Base-by-base conservation (phyloP, 1,284 basidiomycete genomes). In the Cutaneotrichosporon daszewskae region DNA sequence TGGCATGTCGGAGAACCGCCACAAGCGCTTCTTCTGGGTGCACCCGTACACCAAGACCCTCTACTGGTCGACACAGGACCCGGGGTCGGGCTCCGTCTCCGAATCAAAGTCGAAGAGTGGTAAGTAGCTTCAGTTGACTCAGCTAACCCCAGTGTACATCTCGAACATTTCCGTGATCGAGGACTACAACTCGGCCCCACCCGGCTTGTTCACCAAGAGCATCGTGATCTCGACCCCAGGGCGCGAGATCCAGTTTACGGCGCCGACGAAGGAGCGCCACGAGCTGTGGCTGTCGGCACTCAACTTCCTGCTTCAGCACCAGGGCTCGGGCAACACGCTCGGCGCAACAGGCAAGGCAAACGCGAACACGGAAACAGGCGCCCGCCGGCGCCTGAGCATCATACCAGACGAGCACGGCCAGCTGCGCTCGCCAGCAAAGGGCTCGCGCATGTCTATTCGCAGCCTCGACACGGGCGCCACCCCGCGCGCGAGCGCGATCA, bases 1-100 rank as follows among this genome's bases (percentile, higher is more conserved):
- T 64, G 90, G 89, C 8, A 79, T 90, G 64, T 87, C 88, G 22
- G 87, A 91, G 68, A 84, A 83, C 66, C 77, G 92, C 40, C 95
- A 99, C 72, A 84, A 82, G 67, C 79, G 95, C 28, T 99, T 95
- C 83, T 96, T 98, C 78, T 98, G 95, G 92, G 83, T 99, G 13
- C 94, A 98, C 72, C 95, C 95, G 20, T 99, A 98, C 68, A 98
- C 91, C 39, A 89, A 90, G 74, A 97, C 90, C 9, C 68, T 99
- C 46, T 97, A 97, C 72, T 99, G 95, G 95, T 92, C 89, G 58
- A 82, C 87, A 23, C 82, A 84, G 24, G 94, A 97, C 72, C 95
- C 94, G 25, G 90, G 89, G 25, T 86, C 86, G 28, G 81, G 80
- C 27, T 83, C 82, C 52, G 85, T 88, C 7, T 81, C 83, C 4